Evolutionary conservation across 176 grass and related monocot genomes (phyloP).

Genomic region (Bonia amplexicaulis): DNA sequence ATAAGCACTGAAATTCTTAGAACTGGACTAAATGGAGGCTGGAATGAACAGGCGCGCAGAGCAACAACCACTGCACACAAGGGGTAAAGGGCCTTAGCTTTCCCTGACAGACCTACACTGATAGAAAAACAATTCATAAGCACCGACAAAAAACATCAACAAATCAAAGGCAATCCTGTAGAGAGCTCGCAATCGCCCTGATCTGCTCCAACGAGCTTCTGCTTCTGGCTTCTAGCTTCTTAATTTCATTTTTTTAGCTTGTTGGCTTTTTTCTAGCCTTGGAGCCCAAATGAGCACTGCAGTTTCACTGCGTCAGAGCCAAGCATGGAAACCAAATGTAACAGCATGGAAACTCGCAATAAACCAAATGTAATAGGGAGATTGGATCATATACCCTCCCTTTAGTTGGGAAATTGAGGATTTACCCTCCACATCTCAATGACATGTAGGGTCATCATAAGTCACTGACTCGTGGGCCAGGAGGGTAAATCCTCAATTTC

Average conservation of each 20-base stretch:
- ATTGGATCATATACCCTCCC: too few species aligned
- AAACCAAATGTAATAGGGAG: background rate
- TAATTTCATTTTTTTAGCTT: too few species aligned
- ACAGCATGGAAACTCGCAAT: background rate
- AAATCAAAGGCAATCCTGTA: background rate
- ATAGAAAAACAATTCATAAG: background rate
- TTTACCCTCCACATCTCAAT: too few species aligned
- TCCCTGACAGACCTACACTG: background rate
- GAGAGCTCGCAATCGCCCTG: background rate
- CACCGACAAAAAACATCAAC: background rate
- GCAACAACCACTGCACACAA: background rate
- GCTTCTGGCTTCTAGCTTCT: too few species aligned
- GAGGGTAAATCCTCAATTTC: too few species aligned
- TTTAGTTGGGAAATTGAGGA: too few species aligned
- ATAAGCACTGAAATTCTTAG: background rate
- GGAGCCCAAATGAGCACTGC: too few species aligned
- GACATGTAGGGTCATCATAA: too few species aligned
- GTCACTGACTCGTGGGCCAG: too few species aligned
- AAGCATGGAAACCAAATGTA: background rate
- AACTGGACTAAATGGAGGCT: background rate
- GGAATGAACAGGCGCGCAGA: background rate
- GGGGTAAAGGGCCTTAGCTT: background rate
- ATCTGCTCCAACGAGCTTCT: too few species aligned
- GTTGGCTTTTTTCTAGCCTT: too few species aligned
- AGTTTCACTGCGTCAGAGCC: background rate